Percentiles rank a stretch among this genome's conserved stretches.
Conservation (phyloP, 352 stramenopile species). For the Plasmopara muralis region DNA sequence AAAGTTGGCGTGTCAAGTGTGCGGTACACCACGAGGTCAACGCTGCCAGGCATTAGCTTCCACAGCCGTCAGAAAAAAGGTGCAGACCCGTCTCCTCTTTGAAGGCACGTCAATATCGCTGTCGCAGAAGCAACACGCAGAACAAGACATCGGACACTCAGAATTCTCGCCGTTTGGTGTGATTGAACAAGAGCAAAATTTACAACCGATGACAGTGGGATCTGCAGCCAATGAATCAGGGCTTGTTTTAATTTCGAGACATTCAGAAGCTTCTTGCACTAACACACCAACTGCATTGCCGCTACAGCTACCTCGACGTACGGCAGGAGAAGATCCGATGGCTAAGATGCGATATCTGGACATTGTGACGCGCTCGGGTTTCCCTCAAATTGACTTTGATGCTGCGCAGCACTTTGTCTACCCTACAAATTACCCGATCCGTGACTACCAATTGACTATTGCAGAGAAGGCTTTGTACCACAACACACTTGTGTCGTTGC, state of each 20-base stretch:
- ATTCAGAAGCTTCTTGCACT: slow-evolving; percentile 2
- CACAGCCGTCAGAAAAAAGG: slow-evolving; percentile 29
- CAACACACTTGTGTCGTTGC: slow-evolving; percentile 98
- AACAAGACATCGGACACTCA: slow-evolving; percentile 1
- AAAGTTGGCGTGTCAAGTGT: slow-evolving; percentile 39
- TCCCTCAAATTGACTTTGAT: slow-evolving; percentile 54
- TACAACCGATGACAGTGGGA: slow-evolving; percentile 9
- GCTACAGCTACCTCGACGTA: slow-evolving; percentile 13
- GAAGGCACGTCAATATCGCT: slow-evolving; percentile 11
- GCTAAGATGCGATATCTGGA: slow-evolving; percentile 59
- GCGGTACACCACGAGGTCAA: slow-evolving; percentile 39
- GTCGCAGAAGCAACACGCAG: slow-evolving; percentile 1
- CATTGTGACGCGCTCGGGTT: slow-evolving; percentile 25
- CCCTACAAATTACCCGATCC: slow-evolving; percentile 86
- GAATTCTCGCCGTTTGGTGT: slow-evolving; percentile 5
- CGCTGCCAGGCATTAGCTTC: slow-evolving; percentile 13
- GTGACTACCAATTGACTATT: slow-evolving; percentile 95
- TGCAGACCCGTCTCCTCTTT: slow-evolving; percentile 67
- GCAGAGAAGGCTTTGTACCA: slow-evolving; percentile 89
- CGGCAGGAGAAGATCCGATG: slow-evolving; percentile 44
- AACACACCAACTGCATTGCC: slow-evolving; percentile 4
- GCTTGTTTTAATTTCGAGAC: slow-evolving; percentile 13
- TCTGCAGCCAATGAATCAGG: neutral
- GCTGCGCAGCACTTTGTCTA: slow-evolving; percentile 76
- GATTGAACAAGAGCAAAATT: slow-evolving; percentile 3